Conservation (phyloP, 1,284 basidiomycete species). For the Ceratobasidium sp. region DNA sequence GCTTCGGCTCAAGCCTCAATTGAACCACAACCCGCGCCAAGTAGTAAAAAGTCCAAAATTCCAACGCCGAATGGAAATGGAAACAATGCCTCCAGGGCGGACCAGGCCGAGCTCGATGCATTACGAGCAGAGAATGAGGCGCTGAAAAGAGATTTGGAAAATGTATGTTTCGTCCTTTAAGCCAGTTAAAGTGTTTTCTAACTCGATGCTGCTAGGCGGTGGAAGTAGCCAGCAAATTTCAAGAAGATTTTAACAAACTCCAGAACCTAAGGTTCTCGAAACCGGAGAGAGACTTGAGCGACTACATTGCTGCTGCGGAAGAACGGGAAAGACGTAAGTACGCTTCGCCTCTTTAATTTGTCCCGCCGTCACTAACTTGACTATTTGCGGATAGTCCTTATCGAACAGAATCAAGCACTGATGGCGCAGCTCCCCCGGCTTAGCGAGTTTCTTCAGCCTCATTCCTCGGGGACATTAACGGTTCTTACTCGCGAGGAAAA, state of each 20-base stretch:
- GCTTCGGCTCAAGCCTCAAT: conserved; percentile 10
- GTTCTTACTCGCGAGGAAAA: conserved; percentile 77
- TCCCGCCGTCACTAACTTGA: conserved; percentile 4
- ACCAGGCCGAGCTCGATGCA: conserved; percentile 19
- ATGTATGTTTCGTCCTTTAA: conserved; percentile 41
- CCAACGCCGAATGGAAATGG: conserved; percentile 2
- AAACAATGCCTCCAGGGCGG: neutral
- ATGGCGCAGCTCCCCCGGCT: conserved; percentile 64
- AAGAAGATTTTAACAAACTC: conserved; percentile 61
- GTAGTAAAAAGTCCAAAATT: conserved; percentile 27
- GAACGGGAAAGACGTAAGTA: conserved; percentile 63
- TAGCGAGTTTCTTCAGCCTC: conserved; percentile 64
- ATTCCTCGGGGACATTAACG: conserved; percentile 65
- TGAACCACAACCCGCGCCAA: conserved; percentile 8
- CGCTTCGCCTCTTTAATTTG: conserved; percentile 10
- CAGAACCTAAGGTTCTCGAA: conserved; percentile 68
- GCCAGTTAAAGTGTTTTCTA: neutral
- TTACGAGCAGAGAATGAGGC: conserved; percentile 34
- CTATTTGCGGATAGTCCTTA: conserved; percentile 60
- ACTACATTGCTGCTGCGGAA: conserved; percentile 62
- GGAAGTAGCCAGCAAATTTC: conserved; percentile 39
- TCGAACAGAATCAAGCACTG: conserved; percentile 67
- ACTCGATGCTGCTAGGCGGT: conserved; percentile 50
- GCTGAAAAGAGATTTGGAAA: conserved; percentile 47
- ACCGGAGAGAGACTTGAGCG: conserved; percentile 65